phyloP scores from a whole-genome alignment of 306 rosid genomes.

The Luffa aegyptiaca region DNA sequence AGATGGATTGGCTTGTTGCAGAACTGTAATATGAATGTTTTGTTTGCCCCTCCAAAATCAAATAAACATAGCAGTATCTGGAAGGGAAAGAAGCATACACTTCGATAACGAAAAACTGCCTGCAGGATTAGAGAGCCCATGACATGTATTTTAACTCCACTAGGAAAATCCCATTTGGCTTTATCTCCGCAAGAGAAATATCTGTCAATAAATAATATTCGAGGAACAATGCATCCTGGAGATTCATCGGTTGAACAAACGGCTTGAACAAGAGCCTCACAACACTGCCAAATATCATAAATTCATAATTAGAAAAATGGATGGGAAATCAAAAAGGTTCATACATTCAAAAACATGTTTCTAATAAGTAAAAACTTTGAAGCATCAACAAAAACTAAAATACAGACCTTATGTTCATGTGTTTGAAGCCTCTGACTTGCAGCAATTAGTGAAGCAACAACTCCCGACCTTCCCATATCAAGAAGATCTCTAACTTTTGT shows the following conservation, averaged over 20 bases:
- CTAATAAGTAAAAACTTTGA: background rate
- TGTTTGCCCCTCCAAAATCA: background rate
- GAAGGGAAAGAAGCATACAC: conserved; percentile 21
- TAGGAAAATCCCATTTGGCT: conserved; percentile 66
- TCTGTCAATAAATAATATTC: conserved; percentile 70
- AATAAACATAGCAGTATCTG: background rate
- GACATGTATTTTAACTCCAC: conserved; percentile 47
- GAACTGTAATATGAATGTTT: background rate
- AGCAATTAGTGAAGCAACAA: conserved; percentile 69
- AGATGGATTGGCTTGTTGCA: background rate
- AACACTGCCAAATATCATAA: conserved; percentile 44
- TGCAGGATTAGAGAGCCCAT: conserved; percentile 88
- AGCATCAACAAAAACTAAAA: conserved; percentile 12
- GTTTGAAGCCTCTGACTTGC: conserved; percentile 71
- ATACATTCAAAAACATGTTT: background rate
- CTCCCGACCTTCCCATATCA: conserved; percentile 84
- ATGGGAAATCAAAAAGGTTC: background rate
- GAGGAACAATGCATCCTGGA: conserved; percentile 60
- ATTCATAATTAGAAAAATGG: conserved; percentile 14
- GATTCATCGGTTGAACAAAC: conserved; percentile 45
- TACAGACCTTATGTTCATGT: conserved; percentile 59
- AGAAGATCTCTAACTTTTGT: conserved; percentile 56
- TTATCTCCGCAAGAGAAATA: conserved; percentile 51
- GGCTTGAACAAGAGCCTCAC: conserved; percentile 65
- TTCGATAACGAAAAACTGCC: conserved; percentile 39